Evolutionary conservation across 75 land plant genomes (phyloP), one percentile per base, ranked within the genome.

Genomic region (Sequoia sempervirens): DNA sequence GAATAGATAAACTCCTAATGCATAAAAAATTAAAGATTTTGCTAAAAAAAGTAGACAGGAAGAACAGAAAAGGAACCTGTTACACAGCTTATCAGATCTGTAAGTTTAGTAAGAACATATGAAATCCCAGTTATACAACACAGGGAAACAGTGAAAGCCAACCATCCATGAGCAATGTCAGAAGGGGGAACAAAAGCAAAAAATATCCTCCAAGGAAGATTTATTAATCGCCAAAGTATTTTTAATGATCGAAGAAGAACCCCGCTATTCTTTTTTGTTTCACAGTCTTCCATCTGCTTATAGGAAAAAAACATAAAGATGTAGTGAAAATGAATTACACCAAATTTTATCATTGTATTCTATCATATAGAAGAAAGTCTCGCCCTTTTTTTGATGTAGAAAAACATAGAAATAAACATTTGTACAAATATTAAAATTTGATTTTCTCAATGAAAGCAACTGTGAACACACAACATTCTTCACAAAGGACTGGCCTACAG

Each of bases 151-250:
- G 90, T 82, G 84, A 95, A 95, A 53, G 97, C 92, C 64, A 90
- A 68, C 97, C 97, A 95, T 28, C 97, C 97, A 89, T 95, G 93
- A 80, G 91, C 90, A 83, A 95, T 82, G 6, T 89, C 86, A 83
- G 80, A 83, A 32, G 97, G 96, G 82, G 97, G 97, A 45, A 95
- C 88, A 81, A 94, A 92, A 54, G 96, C 93, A 85, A 95, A 95
- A 12, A 92, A 79, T 72, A 94, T 14, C 81, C 89, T 92, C 97
- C 97, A 95, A 13, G 94, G 92, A 20, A 81, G 40, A 80, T 92
- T 84, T 53, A 94, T 80, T 30, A 86, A 86, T 81, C 87, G 88
- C 94, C 94, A 93, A 32, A 81, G 82, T 38, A 88, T 54, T 83
- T 69, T 89, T 52, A 85, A 83, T 4, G 86, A 9, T 32, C 89